phyloP scores from a whole-genome alignment of 768 basidiomycete species.

The Russula lepida region DNA sequence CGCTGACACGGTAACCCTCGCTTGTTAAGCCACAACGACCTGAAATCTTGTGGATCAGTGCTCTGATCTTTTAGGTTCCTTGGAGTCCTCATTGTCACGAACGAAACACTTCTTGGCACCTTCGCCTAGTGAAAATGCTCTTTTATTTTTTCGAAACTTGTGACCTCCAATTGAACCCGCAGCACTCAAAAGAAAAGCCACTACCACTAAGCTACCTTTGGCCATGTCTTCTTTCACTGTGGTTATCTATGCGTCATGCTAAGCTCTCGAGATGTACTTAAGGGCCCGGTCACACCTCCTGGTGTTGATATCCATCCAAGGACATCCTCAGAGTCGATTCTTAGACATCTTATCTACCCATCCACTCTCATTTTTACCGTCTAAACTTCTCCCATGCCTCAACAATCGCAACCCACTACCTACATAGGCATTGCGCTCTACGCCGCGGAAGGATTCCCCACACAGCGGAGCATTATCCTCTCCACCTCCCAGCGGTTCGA shows the following conservation, averaged over 20 bases:
- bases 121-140: not conserved
- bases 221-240: not conserved
- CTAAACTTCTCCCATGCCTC: not conserved
- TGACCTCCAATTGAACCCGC: not conserved
- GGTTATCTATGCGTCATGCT: not conserved
- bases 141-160: not conserved
- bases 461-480: not conserved
- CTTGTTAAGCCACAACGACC: not conserved
- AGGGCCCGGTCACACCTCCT: not conserved
- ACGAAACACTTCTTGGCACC: not conserved
- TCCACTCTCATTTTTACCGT: not conserved
- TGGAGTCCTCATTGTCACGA: not conserved
- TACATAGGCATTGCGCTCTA: not conserved
- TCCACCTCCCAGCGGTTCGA: not conserved
- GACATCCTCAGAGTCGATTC: not conserved
- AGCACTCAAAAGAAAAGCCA: not conserved
- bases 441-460: not conserved
- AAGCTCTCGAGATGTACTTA: not conserved
- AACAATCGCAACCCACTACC: not conserved
- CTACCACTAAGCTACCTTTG: too few species aligned
- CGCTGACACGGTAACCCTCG: too few species aligned
- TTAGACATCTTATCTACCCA: not conserved
- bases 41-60: not conserved
- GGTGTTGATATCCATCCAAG: not conserved
- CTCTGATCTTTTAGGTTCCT: not conserved